Evolutionary conservation across 1,284 basidiomycete genomes (phyloP), one percentile per base, ranked within the genome.

Genomic region (Trichosporon coremiiforme): DNA sequence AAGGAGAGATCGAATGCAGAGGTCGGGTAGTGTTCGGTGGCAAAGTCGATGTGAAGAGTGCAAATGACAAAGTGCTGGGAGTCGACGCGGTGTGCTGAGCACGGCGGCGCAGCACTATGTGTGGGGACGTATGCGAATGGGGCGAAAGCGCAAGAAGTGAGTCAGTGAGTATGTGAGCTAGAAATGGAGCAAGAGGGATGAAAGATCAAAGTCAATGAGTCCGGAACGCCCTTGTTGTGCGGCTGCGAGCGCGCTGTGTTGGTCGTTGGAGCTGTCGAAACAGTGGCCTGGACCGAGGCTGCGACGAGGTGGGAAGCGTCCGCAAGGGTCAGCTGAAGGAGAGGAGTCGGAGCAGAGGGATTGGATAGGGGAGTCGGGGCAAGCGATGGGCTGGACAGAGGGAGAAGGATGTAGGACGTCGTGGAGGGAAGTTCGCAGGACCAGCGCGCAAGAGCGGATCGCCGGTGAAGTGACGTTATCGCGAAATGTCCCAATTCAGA

Each of bases 1-100:
- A 22, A 25, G 50, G 17, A 53, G 22, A 20, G 50, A 53, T 20
- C 22, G 50, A 53, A 22, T 53, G 50, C n/a, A 53, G 20, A 7
- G 50, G 50, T 53, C 50, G 50, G 50, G 22, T 17, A 53, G 50
- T 53, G 50, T 53, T 22, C 50, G 50, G 50, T 53, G 50, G 50
- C 50, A 22, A 53, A 20, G 45, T 7, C 12, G 50, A 8, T 53
- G 22, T 53, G 50, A 53, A 53, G 50, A 22, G 50, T 25, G 17
- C 41, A n/a, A 45, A 45, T 12, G 41, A 45, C 41, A n/a, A n/a
- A 45, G 17, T n/a, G 41, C 17, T 12, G 20, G 20, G 20, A 17
- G 17, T 22, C 50, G 20, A 25, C 17, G 50, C 50, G 50, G 50
- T 10, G 50, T 53, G 50, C 50, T 53, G 50, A 22, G 50, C 50